A percentile compares a stretch with the other conserved stretches of the same genome.
phyloP scores from a whole-genome alignment of 257 asterid genomes.

The Linaria vulgaris region DNA sequence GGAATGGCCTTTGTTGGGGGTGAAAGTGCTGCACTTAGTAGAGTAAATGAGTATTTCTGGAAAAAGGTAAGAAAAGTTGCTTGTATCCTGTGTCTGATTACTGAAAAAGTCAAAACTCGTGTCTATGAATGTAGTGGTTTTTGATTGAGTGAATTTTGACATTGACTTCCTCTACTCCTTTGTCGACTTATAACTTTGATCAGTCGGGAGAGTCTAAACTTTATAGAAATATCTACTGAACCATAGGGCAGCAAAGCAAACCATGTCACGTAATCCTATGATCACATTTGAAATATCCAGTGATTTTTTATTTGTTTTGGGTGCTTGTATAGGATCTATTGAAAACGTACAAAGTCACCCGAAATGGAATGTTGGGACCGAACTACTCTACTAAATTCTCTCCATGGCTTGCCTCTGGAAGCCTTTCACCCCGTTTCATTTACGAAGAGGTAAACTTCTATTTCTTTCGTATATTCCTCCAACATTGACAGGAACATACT shows the following conservation, averaged over 20 bases:
- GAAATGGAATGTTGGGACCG: slow-evolving; percentile 93
- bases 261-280: too few relatives aligned
- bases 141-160: too few relatives aligned
- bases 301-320: background rate
- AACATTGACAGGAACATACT: background rate
- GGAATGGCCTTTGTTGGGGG: slow-evolving; percentile 91
- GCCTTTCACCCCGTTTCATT: slow-evolving; percentile 86
- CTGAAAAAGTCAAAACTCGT: too few relatives aligned
- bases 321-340: slow-evolving; percentile 54
- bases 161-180: too few relatives aligned
- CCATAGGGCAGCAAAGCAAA: too few relatives aligned
- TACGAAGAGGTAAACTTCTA: slow-evolving; percentile 66
- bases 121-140: too few relatives aligned
- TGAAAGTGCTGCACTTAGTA: slow-evolving; percentile 82
- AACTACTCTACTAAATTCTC: slow-evolving; percentile 93
- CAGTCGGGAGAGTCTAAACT: background rate
- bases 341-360: slow-evolving; percentile 72
- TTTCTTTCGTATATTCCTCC: slow-evolving; percentile 13
- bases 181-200: too few relatives aligned
- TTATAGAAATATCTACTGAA: background rate
- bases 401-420: slow-evolving; percentile 94
- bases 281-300: background rate
- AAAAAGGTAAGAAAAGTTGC: slow-evolving; percentile 53
- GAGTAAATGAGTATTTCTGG: slow-evolving; percentile 92
- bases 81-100: background rate